phyloP scores from a whole-genome alignment of 31 red algal species.

The Asparagopsis taxiformis region DNA sequence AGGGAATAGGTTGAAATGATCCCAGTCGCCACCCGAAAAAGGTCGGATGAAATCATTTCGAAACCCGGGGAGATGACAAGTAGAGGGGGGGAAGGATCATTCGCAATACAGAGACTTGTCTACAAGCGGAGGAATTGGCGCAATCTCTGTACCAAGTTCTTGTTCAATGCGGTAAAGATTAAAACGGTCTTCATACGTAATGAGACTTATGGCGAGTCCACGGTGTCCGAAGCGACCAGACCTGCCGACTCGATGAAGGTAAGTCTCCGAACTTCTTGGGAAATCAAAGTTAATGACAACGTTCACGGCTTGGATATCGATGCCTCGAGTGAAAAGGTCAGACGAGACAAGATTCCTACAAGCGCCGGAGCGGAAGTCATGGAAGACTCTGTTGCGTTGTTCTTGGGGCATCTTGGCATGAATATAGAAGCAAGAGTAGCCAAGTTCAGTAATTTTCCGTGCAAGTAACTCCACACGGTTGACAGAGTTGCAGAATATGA shows the following conservation, averaged over 20 bases:
- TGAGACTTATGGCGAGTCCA: constrained; percentile 85
- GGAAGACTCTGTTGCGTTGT: constrained; percentile 92
- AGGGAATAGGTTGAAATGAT: too few species aligned
- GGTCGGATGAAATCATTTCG: not conserved
- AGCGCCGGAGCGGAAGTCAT: constrained; percentile 92
- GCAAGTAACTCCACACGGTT: constrained; percentile 90
- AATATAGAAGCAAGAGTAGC: constrained; percentile 96
- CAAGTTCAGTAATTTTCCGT: constrained; percentile 92
- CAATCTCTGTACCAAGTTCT: constrained; percentile 89
- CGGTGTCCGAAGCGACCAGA: constrained; percentile 91
- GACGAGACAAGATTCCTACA: constrained; percentile 95
- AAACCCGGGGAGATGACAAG: not conserved
- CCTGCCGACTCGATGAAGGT: constrained; percentile 90
- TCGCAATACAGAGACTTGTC: constrained; percentile 90
- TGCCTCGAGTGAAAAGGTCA: constrained; percentile 92
- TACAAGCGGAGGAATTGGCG: constrained; percentile 78
- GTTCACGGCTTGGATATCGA: constrained; percentile 97
- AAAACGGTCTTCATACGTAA: constrained; percentile 92
- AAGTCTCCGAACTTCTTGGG: constrained; percentile 90
- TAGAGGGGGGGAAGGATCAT: too few species aligned
- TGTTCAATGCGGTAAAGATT: constrained; percentile 96
- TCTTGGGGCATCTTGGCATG: constrained; percentile 94
- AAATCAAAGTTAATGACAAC: constrained; percentile 99
- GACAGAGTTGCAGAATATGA: constrained; percentile 97
- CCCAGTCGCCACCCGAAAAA: too few species aligned